Conservation (phyloP, 2,329 filamentous ascomycete genomes). For the Geosmithia morbida region DNA sequence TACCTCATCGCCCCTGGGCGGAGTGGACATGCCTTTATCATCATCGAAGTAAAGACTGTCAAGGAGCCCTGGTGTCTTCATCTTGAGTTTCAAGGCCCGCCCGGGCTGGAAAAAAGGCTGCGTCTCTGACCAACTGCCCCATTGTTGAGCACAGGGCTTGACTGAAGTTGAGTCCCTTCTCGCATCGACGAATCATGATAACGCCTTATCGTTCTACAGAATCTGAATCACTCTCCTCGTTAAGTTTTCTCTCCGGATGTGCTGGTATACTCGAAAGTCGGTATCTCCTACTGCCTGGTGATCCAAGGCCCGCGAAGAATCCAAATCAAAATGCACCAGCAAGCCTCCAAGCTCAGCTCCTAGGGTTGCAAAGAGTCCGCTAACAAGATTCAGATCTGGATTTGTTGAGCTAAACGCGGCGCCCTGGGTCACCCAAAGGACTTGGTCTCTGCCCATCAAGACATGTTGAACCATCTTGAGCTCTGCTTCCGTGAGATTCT, state of each 20-base stretch:
- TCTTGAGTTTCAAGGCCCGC: neutral
- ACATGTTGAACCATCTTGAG: neutral
- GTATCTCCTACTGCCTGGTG: neutral
- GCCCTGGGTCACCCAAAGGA: neutral
- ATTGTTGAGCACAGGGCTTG: neutral
- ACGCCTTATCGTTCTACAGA: neutral
- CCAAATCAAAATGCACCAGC: neutral
- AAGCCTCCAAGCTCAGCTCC: neutral
- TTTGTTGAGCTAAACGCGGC: neutral
- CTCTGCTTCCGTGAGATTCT: neutral
- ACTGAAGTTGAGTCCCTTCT: neutral
- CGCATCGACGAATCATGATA: neutral
- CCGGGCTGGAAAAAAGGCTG: neutral
- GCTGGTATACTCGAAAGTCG: neutral
- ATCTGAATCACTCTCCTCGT: neutral
- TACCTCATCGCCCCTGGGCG: slow-evolving; percentile 4
- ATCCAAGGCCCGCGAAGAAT: neutral
- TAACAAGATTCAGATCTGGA: neutral
- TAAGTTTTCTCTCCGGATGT: neutral
- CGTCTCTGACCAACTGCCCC: neutral
- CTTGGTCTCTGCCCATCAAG: neutral
- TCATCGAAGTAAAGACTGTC: slow-evolving; percentile 1
- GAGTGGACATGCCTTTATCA: neutral
- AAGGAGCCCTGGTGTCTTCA: slow-evolving; percentile 1
- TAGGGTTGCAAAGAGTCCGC: neutral